Percentiles rank a stretch among this genome's conserved stretches.
These are phyloP conservation scores for Hypoxylon sp. DNA, from an alignment of 2,329 filamentous ascomycete species.

Conservation along the genomic window DNA sequence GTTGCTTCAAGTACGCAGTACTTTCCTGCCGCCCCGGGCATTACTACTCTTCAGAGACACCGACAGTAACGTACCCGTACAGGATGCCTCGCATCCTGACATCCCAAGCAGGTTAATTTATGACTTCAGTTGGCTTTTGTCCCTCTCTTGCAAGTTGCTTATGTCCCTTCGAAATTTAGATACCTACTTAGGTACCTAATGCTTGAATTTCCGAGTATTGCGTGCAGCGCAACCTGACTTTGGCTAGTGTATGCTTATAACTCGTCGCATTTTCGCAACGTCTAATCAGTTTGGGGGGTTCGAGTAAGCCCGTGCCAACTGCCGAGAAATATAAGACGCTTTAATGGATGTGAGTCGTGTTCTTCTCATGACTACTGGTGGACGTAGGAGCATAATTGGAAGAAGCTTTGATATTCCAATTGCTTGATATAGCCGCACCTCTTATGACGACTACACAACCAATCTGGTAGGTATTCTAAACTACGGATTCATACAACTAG, in stretches of 20 bases:
- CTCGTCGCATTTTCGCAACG: neutral
- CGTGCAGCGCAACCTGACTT: neutral
- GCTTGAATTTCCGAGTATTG: constrained; percentile 4
- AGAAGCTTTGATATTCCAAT: neutral
- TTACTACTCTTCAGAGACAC: constrained; percentile 40
- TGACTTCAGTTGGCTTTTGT: constrained; percentile 10
- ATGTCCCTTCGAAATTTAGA: constrained; percentile 3
- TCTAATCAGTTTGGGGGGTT: neutral
- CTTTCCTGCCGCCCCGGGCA: constrained; percentile 21
- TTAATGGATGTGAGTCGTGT: neutral
- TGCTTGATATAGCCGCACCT: neutral
- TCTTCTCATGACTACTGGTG: neutral
- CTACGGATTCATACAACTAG: neutral
- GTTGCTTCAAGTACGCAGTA: constrained; percentile 7
- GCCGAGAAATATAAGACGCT: neutral
- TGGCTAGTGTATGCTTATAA: neutral
- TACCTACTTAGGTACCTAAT: no score
- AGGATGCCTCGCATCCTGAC: constrained; percentile 25
- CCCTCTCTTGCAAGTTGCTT: no score
- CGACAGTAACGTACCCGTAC: constrained; percentile 40
- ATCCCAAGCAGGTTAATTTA: constrained; percentile 31
- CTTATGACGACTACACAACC: neutral
- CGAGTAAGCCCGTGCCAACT: constrained; percentile 1
- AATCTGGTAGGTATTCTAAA: neutral
- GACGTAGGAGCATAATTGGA: neutral